A percentile compares a stretch with the other conserved stretches of the same genome.
These are phyloP conservation scores for Xylaria sp. DNA, from an alignment of 495 filamentous ascomycete genomes.

Conservation along the genomic window DNA sequence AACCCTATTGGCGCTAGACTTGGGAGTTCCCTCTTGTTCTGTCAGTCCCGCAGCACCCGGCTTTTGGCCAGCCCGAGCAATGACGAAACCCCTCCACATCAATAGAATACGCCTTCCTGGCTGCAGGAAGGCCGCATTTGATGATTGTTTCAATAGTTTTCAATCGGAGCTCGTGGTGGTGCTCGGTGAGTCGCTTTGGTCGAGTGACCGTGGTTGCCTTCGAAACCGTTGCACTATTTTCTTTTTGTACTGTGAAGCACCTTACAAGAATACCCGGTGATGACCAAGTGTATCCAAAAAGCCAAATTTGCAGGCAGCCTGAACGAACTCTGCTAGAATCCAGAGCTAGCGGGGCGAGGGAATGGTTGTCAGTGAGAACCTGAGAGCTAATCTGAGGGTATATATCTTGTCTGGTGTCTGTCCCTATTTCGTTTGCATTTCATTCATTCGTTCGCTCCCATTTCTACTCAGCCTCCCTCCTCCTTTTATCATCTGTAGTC, in stretches of 20 bases:
- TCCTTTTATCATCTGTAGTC: background rate
- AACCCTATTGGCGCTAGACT: no score
- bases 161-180: constrained; percentile 58
- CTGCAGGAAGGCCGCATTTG: no score
- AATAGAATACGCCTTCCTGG: constrained; percentile 25
- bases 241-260: constrained; percentile 29
- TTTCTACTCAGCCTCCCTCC: no score
- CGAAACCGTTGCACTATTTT: constrained; percentile 31
- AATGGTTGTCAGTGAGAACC: constrained; percentile 64
- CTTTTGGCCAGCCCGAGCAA: constrained; percentile 32
- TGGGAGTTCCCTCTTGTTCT: no score
- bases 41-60: constrained; percentile 19
- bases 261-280: constrained; percentile 56
- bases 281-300: constrained; percentile 65
- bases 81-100: constrained; percentile 39
- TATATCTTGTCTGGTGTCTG: constrained; percentile 26
- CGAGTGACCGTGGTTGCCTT: constrained; percentile 24
- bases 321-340: constrained; percentile 31
- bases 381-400: constrained; percentile 70
- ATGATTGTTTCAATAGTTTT: constrained; percentile 61
- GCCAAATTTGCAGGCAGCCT: constrained; percentile 69
- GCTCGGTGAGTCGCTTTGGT: constrained; percentile 22
- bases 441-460: background rate
- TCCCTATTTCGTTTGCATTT: background rate
- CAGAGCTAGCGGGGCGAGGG: constrained; percentile 24